phyloP scores from a whole-genome alignment of 148 eudicot genomes.

The Rhododendron williamsianum region DNA sequence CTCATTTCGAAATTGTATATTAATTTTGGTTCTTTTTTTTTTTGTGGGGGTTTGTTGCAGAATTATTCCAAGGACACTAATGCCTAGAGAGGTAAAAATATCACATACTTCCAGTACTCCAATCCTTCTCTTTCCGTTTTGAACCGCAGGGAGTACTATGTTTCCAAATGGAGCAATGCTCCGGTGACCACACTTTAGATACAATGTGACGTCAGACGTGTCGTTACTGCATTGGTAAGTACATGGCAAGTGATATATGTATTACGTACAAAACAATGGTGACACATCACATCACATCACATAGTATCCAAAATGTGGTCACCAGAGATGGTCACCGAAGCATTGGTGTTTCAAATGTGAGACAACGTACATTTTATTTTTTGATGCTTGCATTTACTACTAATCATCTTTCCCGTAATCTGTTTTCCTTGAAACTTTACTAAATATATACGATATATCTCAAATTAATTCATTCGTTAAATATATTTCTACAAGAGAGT shows the following conservation, averaged over 20 bases:
- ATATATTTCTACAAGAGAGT: background rate
- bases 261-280: too few relatives aligned
- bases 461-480: background rate
- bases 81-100: conserved; percentile 68
- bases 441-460: background rate
- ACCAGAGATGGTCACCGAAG: too few relatives aligned
- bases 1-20: background rate
- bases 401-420: background rate
- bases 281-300: too few relatives aligned
- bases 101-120: conserved; percentile 21
- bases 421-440: background rate
- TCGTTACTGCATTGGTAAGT: too few relatives aligned
- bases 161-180: too few relatives aligned
- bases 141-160: background rate
- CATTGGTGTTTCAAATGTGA: too few relatives aligned
- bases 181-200: too few relatives aligned
- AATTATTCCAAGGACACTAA: conserved; percentile 85
- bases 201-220: too few relatives aligned
- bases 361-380: too few relatives aligned
- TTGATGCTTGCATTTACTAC: too few relatives aligned
- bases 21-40: background rate
- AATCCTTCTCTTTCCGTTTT: background rate
- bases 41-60: conserved; percentile 33
- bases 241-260: too few relatives aligned
- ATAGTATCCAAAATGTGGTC: too few relatives aligned